These are phyloP conservation scores for Rhizoctonia solani DNA, from an alignment of 1,284 basidiomycete genomes.

Conservation along the genomic window DNA sequence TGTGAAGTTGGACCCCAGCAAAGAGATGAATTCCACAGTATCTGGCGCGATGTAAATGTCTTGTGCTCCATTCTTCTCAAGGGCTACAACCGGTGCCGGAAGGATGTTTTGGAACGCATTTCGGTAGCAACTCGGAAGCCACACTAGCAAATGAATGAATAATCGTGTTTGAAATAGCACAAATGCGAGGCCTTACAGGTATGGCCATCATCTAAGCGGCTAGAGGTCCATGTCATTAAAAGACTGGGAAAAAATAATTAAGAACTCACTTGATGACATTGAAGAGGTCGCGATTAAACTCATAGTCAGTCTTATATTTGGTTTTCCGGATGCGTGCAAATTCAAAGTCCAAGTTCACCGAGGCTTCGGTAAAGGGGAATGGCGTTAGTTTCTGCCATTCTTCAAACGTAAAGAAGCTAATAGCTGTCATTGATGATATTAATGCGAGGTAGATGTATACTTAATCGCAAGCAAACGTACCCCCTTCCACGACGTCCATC, in stretches of 20 bases:
- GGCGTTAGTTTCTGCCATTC: constrained; percentile 63
- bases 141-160: constrained; percentile 48
- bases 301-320: constrained; percentile 59
- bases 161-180: neutral
- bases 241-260: neutral
- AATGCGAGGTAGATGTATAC: neutral
- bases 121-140: constrained; percentile 62
- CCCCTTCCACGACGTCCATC: constrained; percentile 34
- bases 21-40: constrained; percentile 54
- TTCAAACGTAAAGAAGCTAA: constrained; percentile 69
- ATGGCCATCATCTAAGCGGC: constrained; percentile 64
- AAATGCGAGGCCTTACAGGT: constrained; percentile 54
- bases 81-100: constrained; percentile 60
- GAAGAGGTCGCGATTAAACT: constrained; percentile 63
- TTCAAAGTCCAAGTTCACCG: constrained; percentile 57
- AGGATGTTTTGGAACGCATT: constrained; percentile 58
- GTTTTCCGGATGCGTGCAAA: constrained; percentile 56
- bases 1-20: constrained; percentile 54
- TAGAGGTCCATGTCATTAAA: neutral
- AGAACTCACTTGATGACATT: constrained; percentile 51
- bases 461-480: neutral
- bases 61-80: constrained; percentile 58
- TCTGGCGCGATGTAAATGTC: constrained; percentile 62
- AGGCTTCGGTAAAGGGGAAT: constrained; percentile 63
- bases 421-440: constrained; percentile 46